Percentiles rank a stretch among this genome's conserved stretches.
phyloP scores from a whole-genome alignment of 495 filamentous ascomycete species.

The Aspergillus avenaceus region DNA sequence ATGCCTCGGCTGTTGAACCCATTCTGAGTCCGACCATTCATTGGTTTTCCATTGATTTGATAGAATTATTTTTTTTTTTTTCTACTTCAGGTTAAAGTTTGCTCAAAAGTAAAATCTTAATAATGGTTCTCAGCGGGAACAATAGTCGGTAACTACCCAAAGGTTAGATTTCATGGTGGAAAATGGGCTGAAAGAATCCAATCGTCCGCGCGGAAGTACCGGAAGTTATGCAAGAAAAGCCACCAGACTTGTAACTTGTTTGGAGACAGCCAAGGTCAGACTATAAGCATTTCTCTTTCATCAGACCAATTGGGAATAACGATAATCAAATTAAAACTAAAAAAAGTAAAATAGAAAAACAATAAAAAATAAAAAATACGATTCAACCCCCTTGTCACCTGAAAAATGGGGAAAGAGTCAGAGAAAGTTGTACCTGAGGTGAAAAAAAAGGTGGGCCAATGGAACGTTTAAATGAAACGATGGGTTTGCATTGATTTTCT shows the following conservation, averaged over 20 bases:
- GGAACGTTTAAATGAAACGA: neutral
- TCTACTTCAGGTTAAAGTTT: too few relatives aligned
- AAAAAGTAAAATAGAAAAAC: neutral
- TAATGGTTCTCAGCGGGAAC: too few relatives aligned
- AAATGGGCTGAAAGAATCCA: too few relatives aligned
- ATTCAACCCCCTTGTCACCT: neutral
- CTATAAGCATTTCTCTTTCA: too few relatives aligned
- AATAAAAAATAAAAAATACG: neutral
- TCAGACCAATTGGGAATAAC: too few relatives aligned
- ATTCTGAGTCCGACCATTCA: neutral
- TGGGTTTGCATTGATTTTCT: neutral
- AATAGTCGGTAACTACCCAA: neutral
- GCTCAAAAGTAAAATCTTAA: too few relatives aligned
- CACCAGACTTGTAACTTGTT: too few relatives aligned
- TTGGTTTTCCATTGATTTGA: too few relatives aligned
- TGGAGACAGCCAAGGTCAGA: too few relatives aligned
- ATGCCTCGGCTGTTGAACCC: slow-evolving; percentile 2
- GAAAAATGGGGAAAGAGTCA: neutral
- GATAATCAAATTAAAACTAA: too few relatives aligned
- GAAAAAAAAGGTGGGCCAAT: neutral
- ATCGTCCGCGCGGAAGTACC: neutral
- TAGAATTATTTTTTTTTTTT: too few relatives aligned
- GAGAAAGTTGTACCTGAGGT: neutral
- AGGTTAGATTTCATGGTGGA: neutral
- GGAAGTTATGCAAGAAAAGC: neutral